phyloP scores from a whole-genome alignment of 108 stramenopile species.

The Cyclotella kingstonii region DNA sequence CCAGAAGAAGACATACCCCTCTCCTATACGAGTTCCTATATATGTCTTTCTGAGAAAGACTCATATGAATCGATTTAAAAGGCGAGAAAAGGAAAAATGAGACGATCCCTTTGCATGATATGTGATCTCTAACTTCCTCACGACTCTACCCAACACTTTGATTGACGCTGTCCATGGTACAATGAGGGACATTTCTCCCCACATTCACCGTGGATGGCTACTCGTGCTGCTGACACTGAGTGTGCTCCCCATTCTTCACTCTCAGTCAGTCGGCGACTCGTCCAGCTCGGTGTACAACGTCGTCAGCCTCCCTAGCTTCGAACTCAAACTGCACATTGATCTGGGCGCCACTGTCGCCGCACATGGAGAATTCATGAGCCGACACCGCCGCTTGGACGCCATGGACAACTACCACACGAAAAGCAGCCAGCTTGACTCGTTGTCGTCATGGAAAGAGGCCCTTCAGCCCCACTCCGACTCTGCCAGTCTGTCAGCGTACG shows the following conservation, averaged over 20 bases:
- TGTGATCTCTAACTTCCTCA: too few species aligned
- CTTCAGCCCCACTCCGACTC: constrained; percentile 1
- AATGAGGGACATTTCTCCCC: too few species aligned
- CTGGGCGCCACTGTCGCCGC: constrained; percentile 9
- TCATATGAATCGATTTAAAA: too few species aligned
- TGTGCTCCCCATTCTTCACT: neutral
- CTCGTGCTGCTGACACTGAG: neutral
- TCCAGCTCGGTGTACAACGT: constrained; percentile 16
- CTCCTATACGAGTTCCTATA: too few species aligned
- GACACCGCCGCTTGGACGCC: neutral
- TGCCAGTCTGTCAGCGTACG: neutral
- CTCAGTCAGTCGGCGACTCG: neutral
- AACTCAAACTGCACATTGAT: constrained; percentile 22
- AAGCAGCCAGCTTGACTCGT: neutral
- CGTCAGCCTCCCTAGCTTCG: constrained; percentile 21
- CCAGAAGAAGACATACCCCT: too few species aligned
- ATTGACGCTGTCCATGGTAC: too few species aligned
- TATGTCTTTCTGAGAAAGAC: too few species aligned
- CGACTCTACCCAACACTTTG: too few species aligned
- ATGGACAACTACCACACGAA: neutral
- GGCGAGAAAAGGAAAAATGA: too few species aligned
- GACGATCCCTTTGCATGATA: too few species aligned
- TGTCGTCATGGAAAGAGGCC: neutral
- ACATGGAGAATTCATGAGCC: neutral
- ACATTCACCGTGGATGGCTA: neutral